These are phyloP conservation scores for Penicillium cataractarum DNA, from an alignment of 495 filamentous ascomycete species.

Conservation along the genomic window DNA sequence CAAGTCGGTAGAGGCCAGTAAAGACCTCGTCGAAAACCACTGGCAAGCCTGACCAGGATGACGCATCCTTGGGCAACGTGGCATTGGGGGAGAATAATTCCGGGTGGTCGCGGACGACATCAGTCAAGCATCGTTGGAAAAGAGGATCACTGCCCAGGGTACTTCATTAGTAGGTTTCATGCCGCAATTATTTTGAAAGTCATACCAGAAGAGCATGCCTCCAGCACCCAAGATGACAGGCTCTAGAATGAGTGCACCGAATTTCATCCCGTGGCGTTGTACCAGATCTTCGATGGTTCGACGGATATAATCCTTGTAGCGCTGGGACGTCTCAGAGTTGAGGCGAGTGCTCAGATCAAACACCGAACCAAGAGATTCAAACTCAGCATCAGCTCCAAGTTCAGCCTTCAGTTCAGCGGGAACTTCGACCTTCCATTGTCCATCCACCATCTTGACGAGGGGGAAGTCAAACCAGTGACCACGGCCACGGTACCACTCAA, in stretches of 20 bases:
- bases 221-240: conserved; percentile 76
- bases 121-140: conserved; percentile 69
- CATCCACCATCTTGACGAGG: conserved; percentile 62
- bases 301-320: conserved; percentile 63
- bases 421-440: conserved; percentile 63
- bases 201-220: conserved; percentile 74
- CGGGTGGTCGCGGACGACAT: conserved; percentile 60
- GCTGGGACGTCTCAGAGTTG: conserved; percentile 37
- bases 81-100: conserved; percentile 46
- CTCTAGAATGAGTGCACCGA: conserved; percentile 76
- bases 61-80: conserved; percentile 15
- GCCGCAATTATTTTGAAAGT: not conserved
- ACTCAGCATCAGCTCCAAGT: conserved; percentile 49
- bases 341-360: conserved; percentile 62
- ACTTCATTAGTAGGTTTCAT: conserved; percentile 16
- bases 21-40: conserved; percentile 82
- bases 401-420: conserved; percentile 50
- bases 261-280: conserved; percentile 58
- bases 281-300: conserved; percentile 53
- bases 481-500: conserved; percentile 76
- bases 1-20: conserved; percentile 78
- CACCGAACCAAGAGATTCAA: conserved; percentile 55
- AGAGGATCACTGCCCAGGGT: conserved; percentile 64
- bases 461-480: conserved; percentile 81
- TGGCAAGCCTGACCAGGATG: conserved; percentile 69